Conservation (phyloP, 2,329 filamentous ascomycete genomes). For the Pseudocercospora macadamiae region DNA sequence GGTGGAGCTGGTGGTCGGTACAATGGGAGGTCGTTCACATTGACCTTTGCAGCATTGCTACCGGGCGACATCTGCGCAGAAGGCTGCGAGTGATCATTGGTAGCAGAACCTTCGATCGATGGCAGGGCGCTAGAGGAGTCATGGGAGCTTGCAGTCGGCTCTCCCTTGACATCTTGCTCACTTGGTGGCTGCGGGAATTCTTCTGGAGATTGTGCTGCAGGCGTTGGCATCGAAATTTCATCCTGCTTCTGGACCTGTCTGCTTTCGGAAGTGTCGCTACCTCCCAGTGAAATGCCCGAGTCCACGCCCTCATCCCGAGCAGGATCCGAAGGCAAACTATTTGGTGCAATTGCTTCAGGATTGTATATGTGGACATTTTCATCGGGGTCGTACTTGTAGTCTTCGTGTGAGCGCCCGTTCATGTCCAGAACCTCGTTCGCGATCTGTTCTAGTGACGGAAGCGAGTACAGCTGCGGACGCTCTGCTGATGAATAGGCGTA, state of each 20-base stretch:
- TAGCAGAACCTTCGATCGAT: conserved; percentile 9
- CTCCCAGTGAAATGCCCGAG: conserved; percentile 34
- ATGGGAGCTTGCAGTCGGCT: background rate
- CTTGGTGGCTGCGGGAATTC: background rate
- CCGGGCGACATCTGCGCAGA: conserved; percentile 15
- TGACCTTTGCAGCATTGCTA: conserved; percentile 19
- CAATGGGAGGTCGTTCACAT: conserved; percentile 28
- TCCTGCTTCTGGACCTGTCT: conserved; percentile 9
- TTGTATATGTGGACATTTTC: conserved; percentile 26
- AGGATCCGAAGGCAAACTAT: conserved; percentile 14
- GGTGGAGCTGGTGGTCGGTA: conserved; percentile 34
- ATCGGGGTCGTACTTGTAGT: conserved; percentile 23
- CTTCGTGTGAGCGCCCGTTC: conserved; percentile 31
- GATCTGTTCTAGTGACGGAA: conserved; percentile 41
- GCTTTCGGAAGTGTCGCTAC: conserved; percentile 25
- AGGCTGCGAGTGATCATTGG: background rate
- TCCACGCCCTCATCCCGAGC: conserved; percentile 37
- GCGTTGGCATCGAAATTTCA: background rate
- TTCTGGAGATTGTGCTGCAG: background rate
- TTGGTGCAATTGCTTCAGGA: conserved; percentile 20
- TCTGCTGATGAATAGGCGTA: conserved; percentile 29
- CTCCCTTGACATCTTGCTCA: background rate
- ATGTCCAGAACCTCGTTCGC: conserved; percentile 42
- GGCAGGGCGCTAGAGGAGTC: conserved; percentile 7
- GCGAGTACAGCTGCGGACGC: conserved; percentile 28